Evolutionary conservation across 2,329 filamentous ascomycete genomes (phyloP).

Genomic region (Bretziella fagacearum): DNA sequence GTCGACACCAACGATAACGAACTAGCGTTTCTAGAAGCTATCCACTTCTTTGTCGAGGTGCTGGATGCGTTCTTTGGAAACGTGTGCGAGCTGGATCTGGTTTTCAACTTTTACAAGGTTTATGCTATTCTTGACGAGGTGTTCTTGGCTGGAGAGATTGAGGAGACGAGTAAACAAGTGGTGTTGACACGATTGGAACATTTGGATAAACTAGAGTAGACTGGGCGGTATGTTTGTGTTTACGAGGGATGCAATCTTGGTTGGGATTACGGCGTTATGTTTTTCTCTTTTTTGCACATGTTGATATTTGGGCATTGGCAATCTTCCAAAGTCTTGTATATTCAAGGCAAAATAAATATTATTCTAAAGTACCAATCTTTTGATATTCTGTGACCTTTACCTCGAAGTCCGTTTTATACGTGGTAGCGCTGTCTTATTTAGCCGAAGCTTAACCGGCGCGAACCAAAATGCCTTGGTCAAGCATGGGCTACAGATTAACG

Average conservation of each 20-base stretch:
- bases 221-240: neutral
- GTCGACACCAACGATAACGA: conserved; percentile 99
- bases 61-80: conserved; percentile 98
- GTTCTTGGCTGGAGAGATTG: conserved; percentile 91
- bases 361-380: too few species aligned
- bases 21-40: conserved; percentile 87
- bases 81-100: conserved; percentile 90
- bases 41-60: conserved; percentile 99
- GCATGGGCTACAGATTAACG: neutral
- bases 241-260: neutral
- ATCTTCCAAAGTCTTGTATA: neutral
- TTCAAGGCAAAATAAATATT: too few species aligned
- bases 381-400: neutral
- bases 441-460: conserved; percentile 9
- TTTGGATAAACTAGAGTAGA: conserved; percentile 80
- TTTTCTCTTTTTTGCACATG: neutral
- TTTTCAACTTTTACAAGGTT: conserved; percentile 71
- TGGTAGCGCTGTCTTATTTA: neutral
- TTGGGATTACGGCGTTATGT: conserved; percentile 6
- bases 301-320: neutral
- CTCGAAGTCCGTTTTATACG: neutral
- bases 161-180: conserved; percentile 97
- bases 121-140: conserved; percentile 98
- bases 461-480: neutral
- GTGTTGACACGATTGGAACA: conserved; percentile 88